A percentile compares a stretch with the other conserved stretches of the same genome.
phyloP scores from a whole-genome alignment of 495 filamentous ascomycete genomes.

The Daldinia vernicosa region DNA sequence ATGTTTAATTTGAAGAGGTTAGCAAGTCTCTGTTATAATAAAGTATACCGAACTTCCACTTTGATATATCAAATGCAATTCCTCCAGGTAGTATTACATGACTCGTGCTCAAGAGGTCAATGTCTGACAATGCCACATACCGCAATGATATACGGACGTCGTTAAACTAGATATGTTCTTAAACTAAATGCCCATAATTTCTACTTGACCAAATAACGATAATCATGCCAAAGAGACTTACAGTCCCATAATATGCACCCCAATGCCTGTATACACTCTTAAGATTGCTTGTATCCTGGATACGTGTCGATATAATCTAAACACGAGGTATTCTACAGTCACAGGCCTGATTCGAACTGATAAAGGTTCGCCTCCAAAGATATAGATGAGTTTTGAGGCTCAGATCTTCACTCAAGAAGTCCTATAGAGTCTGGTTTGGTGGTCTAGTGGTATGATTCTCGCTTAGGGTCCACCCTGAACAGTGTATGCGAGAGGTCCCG shows the following conservation, averaged over 20 bases:
- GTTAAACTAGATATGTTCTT: background rate
- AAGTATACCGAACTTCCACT: background rate
- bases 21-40: background rate
- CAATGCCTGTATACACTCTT: background rate
- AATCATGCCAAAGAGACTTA: background rate
- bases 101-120: background rate
- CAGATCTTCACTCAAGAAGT: background rate
- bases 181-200: background rate
- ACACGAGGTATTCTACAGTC: background rate
- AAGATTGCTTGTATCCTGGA: background rate
- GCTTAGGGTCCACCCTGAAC: background rate
- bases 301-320: background rate
- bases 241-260: background rate
- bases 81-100: background rate
- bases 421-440: background rate
- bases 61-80: background rate
- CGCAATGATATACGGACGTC: background rate
- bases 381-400: background rate
- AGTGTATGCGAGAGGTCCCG: background rate
- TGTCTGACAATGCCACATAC: background rate
- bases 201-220: background rate
- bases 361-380: background rate
- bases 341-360: too few relatives aligned
- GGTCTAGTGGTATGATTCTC: slow-evolving; percentile 7
- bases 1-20: background rate